phyloP scores from a whole-genome alignment of 768 basidiomycete species.

The Tulasnella sp. region DNA sequence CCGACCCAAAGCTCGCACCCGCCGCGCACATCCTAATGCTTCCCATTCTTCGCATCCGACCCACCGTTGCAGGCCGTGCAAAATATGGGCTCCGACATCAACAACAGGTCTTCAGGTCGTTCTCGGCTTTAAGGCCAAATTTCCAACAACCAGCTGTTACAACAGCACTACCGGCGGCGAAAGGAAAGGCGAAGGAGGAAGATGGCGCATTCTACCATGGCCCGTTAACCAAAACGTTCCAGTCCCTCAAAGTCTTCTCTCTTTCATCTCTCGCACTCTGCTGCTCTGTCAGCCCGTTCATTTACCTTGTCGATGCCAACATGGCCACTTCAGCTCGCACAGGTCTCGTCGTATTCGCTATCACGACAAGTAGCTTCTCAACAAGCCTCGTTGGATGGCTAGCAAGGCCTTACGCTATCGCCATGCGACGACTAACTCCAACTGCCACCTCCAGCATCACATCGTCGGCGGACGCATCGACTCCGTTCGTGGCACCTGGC shows the following conservation, averaged over 20 bases:
- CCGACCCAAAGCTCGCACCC: not conserved
- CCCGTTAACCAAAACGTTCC: slow-evolving; percentile 68
- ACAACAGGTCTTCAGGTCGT: not conserved
- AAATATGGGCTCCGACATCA: not conserved
- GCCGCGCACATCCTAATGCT: not conserved
- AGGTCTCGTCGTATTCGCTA: slow-evolving; percentile 63
- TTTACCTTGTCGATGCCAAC: slow-evolving; percentile 75
- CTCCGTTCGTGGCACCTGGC: slow-evolving; percentile 12
- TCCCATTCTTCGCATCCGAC: not conserved
- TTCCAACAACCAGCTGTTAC: not conserved
- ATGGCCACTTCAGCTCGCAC: slow-evolving; percentile 66
- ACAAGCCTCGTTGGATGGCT: slow-evolving; percentile 70
- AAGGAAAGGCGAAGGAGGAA: not conserved
- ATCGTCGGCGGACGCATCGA: slow-evolving; percentile 40
- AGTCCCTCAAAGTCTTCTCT: slow-evolving; percentile 77
- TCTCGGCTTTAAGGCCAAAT: not conserved
- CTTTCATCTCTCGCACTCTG: slow-evolving; percentile 71
- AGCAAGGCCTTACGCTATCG: slow-evolving; percentile 69
- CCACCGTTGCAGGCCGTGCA: not conserved
- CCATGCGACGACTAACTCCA: slow-evolving; percentile 52
- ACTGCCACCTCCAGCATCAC: slow-evolving; percentile 31
- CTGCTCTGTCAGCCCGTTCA: slow-evolving; percentile 66
- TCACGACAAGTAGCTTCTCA: slow-evolving; percentile 68
- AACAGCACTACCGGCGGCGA: not conserved
- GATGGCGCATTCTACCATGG: slow-evolving; percentile 51